Percentiles rank a stretch among this genome's conserved stretches.
Evolutionary conservation across 1,284 basidiomycete species (phyloP).

Genomic region (Tremellales sp.): DNA sequence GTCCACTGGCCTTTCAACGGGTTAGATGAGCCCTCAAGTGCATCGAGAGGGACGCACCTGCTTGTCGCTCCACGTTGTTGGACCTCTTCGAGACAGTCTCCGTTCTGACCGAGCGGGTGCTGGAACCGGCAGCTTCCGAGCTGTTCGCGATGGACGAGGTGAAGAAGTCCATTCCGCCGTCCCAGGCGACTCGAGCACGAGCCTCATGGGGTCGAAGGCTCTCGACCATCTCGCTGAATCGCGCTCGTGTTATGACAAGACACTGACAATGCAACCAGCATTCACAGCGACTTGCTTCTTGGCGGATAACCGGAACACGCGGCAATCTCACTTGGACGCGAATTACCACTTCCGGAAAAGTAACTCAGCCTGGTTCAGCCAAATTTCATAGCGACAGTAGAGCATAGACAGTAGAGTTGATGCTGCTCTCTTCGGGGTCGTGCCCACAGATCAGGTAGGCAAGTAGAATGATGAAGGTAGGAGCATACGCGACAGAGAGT

Average conservation of each 20-base stretch:
- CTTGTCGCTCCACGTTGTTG: neutral
- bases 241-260: neutral
- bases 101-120: too few species aligned
- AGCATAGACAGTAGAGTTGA: too few species aligned
- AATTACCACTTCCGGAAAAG: neutral
- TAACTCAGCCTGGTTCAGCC: too few species aligned
- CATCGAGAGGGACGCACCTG: neutral
- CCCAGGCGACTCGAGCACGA: neutral
- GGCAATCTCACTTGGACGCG: neutral
- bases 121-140: neutral
- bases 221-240: neutral
- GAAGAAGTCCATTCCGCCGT: neutral
- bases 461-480: too few species aligned
- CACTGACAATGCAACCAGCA: neutral
- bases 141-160: neutral
- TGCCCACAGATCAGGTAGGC: too few species aligned
- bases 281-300: neutral
- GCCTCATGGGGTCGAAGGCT: constrained; percentile 1
- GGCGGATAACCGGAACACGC: neutral
- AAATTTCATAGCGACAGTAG: too few species aligned
- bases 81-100: neutral
- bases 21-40: neutral
- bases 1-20: constrained; percentile 40
- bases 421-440: too few species aligned
- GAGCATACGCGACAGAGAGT: too few species aligned